phyloP scores from a whole-genome alignment of 1,284 basidiomycete species.

The Vanrija sp. region DNA sequence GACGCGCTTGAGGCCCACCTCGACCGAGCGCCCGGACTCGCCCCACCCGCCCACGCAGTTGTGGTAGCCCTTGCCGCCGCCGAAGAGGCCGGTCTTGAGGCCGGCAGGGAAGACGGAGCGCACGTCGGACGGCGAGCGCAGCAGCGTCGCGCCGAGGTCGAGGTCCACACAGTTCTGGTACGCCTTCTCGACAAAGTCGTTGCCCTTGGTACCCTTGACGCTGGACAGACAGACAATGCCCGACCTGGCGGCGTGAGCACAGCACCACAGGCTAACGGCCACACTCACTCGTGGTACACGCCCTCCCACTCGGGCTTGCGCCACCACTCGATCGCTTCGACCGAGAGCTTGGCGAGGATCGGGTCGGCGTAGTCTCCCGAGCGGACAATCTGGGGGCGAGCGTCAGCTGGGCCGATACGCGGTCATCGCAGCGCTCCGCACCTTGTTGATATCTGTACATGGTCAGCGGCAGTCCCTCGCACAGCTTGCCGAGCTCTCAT shows the following conservation, averaged over 20 bases:
- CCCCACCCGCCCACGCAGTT: constrained; percentile 84
- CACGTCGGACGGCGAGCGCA: constrained; percentile 22
- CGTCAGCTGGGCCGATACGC: too few relatives aligned
- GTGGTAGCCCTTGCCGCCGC: constrained; percentile 57
- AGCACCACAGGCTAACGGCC: neutral
- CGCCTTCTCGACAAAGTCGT: constrained; percentile 35
- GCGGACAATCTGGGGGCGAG: constrained; percentile 37
- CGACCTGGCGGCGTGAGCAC: constrained; percentile 20
- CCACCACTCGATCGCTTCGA: constrained; percentile 48
- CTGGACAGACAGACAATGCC: constrained; percentile 38
- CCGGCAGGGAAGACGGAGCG: constrained; percentile 16
- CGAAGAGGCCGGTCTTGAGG: constrained; percentile 29
- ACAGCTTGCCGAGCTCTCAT: neutral
- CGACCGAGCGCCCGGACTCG: constrained; percentile 66
- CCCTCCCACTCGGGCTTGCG: constrained; percentile 60
- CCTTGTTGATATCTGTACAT: constrained; percentile 45
- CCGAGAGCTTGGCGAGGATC: constrained; percentile 33
- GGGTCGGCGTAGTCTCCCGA: constrained; percentile 48
- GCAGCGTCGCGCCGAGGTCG: constrained; percentile 25
- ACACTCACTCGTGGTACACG: constrained; percentile 70
- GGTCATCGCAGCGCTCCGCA: constrained; percentile 1
- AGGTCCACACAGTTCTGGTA: constrained; percentile 32
- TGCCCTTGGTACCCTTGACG: neutral
- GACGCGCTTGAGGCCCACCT: constrained; percentile 60
- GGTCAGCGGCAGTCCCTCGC: neutral